Evolutionary conservation across 805 yeast species (phyloP), one percentile per base, ranked within the genome.

Genomic region (Torulaspora franciscae): DNA sequence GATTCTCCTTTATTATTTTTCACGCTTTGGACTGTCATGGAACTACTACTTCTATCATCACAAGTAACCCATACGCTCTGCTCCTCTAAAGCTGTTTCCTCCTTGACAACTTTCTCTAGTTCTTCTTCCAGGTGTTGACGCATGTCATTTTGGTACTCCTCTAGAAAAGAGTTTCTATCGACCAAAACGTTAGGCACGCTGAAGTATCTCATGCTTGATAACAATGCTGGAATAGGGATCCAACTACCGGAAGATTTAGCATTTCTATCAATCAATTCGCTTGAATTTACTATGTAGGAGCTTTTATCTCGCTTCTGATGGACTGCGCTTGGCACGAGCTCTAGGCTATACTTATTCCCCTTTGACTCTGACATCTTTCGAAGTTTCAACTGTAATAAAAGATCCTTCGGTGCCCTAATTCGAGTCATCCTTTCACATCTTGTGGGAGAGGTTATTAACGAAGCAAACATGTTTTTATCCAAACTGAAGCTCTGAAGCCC

Each of bases 401-500:
- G 45, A 7, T 67, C 68, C 23, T 67, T 57, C 0, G 80, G 80
- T 4, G 70, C 49, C 8, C 63, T 62, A 0, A 64, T 45, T 30
- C 72, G 58, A 0, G 73, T 56, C 0, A 59, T 32, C 9, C 65
- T 53, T 11, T 74, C 76, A 52, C 61, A 59, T 48, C 81, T 61
- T 11, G 70, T 59, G 1, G 78, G 76, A 0, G 79, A 67, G 0
- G 71, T 59, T 7, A 78, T 51, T 1, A 68, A 13, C 5, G 57
- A 48, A 0, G 75, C 77, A 53, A 66, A 71, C 2, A 68, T 46
- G 40, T 75, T 74, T 1, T 51, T 28, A 1, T 59, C 42, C 3
- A 72, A 42, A 6, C 46, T 25, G n/a, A 48, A 41, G 25, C 45
- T 29, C 4, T 15, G 30, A 8, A 55, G 9, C 2, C 50, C 49